Conservation (phyloP, 352 stramenopile genomes). For the Phytophthora pini region DNA sequence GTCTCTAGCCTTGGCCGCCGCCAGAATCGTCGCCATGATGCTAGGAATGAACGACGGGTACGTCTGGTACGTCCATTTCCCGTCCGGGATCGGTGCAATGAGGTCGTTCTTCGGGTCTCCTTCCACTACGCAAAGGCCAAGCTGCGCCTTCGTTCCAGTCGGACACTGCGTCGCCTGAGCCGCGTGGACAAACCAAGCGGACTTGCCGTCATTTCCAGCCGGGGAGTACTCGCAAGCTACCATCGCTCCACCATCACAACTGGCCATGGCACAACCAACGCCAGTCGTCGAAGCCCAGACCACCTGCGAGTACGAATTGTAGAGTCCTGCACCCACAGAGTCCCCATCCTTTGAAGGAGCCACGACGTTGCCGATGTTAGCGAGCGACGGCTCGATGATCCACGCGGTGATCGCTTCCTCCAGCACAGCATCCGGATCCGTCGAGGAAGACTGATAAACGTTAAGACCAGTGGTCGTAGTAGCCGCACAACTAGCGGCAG, state of each 20-base stretch:
- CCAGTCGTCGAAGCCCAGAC: constrained; percentile 69
- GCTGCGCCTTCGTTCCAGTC: constrained; percentile 41
- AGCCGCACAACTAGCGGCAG: constrained; percentile 48
- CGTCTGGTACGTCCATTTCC: constrained; percentile 52
- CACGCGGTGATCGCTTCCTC: constrained; percentile 66
- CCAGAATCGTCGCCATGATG: constrained; percentile 56
- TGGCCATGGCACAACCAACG: constrained; percentile 68
- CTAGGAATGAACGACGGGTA: constrained; percentile 61
- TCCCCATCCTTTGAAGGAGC: constrained; percentile 41
- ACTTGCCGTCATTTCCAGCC: constrained; percentile 59
- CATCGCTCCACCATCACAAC: constrained; percentile 45
- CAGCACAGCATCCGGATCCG: constrained; percentile 38
- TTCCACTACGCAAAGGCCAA: constrained; percentile 59
- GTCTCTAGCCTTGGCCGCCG: constrained; percentile 35
- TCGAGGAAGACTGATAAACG: constrained; percentile 46
- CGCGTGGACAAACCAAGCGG: constrained; percentile 66
- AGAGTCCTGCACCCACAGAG: constrained; percentile 59
- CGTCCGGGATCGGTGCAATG: constrained; percentile 66
- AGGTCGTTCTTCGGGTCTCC: constrained; percentile 60
- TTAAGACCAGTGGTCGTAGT: constrained; percentile 52
- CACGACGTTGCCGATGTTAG: constrained; percentile 36
- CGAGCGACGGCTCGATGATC: constrained; percentile 50
- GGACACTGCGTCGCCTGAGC: constrained; percentile 55
- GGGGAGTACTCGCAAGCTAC: constrained; percentile 74
- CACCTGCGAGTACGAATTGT: constrained; percentile 81